phyloP scores from a whole-genome alignment of 1,139 yeast genomes.

The Ogataea hybrid region DNA sequence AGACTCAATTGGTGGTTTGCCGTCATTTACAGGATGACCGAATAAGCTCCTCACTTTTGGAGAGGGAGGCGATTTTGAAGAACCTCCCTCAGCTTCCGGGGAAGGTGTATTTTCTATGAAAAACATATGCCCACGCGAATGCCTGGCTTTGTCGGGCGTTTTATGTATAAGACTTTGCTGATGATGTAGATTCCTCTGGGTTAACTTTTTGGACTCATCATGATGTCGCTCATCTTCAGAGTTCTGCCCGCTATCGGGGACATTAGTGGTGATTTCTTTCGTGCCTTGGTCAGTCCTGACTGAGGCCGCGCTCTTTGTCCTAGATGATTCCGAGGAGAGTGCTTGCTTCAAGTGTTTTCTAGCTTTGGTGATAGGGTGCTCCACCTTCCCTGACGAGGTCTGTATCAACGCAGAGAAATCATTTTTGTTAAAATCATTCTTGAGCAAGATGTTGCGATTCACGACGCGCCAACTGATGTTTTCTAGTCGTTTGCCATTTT shows the following conservation, averaged over 20 bases:
- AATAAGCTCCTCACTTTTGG: conserved; percentile 13
- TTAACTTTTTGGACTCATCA: conserved; percentile 4
- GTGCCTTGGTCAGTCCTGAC: conserved; percentile 6
- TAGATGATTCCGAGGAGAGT: not conserved
- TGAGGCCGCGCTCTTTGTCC: conserved; percentile 12
- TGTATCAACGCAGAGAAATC: conserved; percentile 29
- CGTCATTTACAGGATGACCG: conserved; percentile 8
- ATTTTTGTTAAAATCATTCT: conserved; percentile 20
- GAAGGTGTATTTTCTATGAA: conserved; percentile 68
- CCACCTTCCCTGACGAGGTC: conserved; percentile 22
- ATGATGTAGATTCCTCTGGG: conserved; percentile 18
- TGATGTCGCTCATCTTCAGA: conserved; percentile 17
- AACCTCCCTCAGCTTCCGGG: conserved; percentile 35
- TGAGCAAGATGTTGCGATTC: conserved; percentile 41
- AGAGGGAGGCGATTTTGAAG: conserved; percentile 3
- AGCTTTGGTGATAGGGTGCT: not conserved
- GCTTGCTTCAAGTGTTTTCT: conserved; percentile 3
- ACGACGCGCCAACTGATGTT: conserved; percentile 60
- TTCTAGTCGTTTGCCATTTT: conserved; percentile 54
- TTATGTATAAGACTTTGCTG: conserved; percentile 16
- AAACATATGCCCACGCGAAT: conserved; percentile 42
- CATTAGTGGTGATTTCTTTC: conserved; percentile 27
- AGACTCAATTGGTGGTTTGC: conserved; percentile 3
- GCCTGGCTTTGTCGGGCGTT: conserved; percentile 3
- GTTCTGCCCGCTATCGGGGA: conserved; percentile 21